Evolutionary conservation across 257 asterid genomes (phyloP), one percentile per base, ranked within the genome.

Genomic region (Solanum sitiens): DNA sequence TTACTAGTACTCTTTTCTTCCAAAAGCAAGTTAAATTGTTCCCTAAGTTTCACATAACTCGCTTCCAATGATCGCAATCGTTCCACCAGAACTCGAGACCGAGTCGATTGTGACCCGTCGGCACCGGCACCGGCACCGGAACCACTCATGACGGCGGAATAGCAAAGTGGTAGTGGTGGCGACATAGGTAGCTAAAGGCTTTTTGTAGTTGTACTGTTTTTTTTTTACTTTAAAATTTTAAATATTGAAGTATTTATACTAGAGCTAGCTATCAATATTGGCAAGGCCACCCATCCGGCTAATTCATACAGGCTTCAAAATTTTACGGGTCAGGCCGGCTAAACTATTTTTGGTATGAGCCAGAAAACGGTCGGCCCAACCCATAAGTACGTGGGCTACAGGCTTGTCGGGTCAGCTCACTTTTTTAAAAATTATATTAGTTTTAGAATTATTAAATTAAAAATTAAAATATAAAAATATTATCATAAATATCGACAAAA

Each of bases 1-100:
- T 77, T 56, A 6, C 40, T 65, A 27, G 14, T 21, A 86, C 59
- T 86, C 9, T 75, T 40, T 84, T 94, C 95, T 50, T 88, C 91
- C 83, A 88, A 35, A 68, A 93, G 80, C 16, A 83, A 87, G 20
- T 87, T 53, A 25, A 94, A 89, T 88, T 93, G 96, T 45, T 92
- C 89, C 67, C 72, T 83, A 85, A 94, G 93, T 15, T 87, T 91
- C 83, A 61, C 88, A 70, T 91, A 93, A 90, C 97, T 90, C 73
- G 91, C 90, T 88, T 94, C 97, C 68, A 94, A 91, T 42, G 86
- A 87, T 63, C 63, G 86, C 85, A 91, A 93, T 25, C 94, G 91
- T 76, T 91, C 92, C 50, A 82, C 3, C 4, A 92, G 87, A 9
- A 86, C 53, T 2, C 72, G 72, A 87, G 87, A 85, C 33, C 80